Conservation (phyloP, 495 filamentous ascomycete species). For the Trichoderma asperelloides region DNA sequence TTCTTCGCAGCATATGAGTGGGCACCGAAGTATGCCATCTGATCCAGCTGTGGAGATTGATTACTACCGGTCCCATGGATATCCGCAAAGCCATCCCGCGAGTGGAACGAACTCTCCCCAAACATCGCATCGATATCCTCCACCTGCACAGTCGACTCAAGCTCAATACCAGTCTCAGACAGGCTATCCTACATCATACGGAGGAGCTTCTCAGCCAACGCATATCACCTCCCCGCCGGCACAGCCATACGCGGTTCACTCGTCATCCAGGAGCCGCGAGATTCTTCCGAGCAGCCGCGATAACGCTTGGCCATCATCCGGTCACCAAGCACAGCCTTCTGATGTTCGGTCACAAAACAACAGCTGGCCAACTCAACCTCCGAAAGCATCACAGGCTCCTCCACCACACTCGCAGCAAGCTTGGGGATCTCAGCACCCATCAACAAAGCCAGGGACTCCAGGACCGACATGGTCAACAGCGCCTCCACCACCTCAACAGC, state of each 20-base stretch:
- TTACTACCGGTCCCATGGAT: conserved; percentile 32
- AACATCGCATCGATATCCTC: conserved; percentile 29
- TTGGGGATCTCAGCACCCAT: conserved; percentile 35
- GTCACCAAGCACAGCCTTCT: conserved; percentile 25
- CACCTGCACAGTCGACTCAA: conserved; percentile 22
- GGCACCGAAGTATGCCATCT: conserved; percentile 17
- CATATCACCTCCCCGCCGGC: conserved; percentile 25
- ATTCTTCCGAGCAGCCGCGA: conserved; percentile 19
- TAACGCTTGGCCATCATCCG: conserved; percentile 21
- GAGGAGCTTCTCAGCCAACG: conserved; percentile 22
- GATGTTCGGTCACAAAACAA: conserved; percentile 19
- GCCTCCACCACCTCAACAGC: conserved; percentile 28
- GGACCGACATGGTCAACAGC: conserved; percentile 27
- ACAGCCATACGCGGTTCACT: conserved; percentile 26
- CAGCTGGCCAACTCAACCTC: conserved; percentile 26
- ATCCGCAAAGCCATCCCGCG: conserved; percentile 23
- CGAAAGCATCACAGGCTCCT: conserved; percentile 30
- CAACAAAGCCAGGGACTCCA: conserved; percentile 31
- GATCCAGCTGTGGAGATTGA: conserved; percentile 25
- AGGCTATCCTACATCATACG: conserved; percentile 19
- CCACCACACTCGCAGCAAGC: conserved; percentile 25
- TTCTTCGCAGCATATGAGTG: conserved; percentile 27
- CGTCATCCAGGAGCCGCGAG: conserved; percentile 21
- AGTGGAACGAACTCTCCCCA: conserved; percentile 31
- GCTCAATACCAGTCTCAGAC: conserved; percentile 24